Evolutionary conservation across 2,329 filamentous ascomycete genomes (phyloP), one percentile per base, ranked within the genome.

Genomic region (Pseudomassariella vexata): DNA sequence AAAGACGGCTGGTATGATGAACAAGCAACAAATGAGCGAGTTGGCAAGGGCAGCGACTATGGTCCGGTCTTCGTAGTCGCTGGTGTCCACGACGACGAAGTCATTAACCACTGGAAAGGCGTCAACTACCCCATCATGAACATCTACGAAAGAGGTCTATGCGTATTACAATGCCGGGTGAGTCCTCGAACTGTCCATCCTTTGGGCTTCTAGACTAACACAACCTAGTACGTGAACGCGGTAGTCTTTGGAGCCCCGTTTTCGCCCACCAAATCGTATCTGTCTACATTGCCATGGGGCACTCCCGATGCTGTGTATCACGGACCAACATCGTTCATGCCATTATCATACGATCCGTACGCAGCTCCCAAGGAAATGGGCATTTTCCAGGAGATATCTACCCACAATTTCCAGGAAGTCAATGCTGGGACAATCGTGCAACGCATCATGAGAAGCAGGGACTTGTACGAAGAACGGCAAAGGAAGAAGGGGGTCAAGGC

Each of bases 71-170:
- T 86, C 55, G 73, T 98, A n/a, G 77, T 96, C 25, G 89, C 87
- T 3, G 92, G 92, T 29, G 81, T 98, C 16, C 92, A 98, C 60
- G 85, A 95, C 50, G 92, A 98, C 56, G 79, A 83, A 42, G 88
- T 94, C 38, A 94, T 98, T 59, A 98, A 98, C 61, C 70, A 82
- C 49, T 94, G 88, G 84, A 96, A 96, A 63, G 90, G 92, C 21
- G 73, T 95, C 49, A 98, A 98, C 64, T 98, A 95, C 55, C 92
- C 92, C 17, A 96, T 98, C 63, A 98, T 98, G 92, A 98, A 96
- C 66, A 89, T 95, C 36, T 95, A 90, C 50, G 92, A 98, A 67
- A 82, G 92, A 24, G 89, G 89, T 2, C 77, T 98, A 15, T 98
- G 92, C 56, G 90, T 96, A 19, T 66, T 96, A 41, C 92, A 98